Percentiles rank a stretch among this genome's conserved stretches.
phyloP scores from a whole-genome alignment of 108 stramenopile species.

The Pseudonitzschia delicatissima region DNA sequence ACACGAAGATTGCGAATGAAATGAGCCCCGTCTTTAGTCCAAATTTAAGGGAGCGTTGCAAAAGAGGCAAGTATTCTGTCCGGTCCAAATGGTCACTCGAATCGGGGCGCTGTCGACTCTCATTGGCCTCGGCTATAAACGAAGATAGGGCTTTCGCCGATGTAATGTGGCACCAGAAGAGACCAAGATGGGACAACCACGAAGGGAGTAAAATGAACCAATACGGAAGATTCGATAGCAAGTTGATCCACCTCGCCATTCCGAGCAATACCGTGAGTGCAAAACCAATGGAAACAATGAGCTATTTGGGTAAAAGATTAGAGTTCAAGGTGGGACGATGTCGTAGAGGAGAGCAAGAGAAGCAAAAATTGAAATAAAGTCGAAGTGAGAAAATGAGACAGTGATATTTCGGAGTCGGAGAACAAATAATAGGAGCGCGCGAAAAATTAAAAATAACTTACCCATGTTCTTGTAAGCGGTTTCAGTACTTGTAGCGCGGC shows the following conservation, averaged over 20 bases:
- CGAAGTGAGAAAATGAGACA: background rate
- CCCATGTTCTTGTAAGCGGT: constrained; percentile 83
- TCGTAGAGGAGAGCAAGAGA: background rate
- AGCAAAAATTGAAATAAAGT: background rate
- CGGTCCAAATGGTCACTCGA: constrained; percentile 81
- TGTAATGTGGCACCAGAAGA: constrained; percentile 60
- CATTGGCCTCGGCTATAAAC: constrained; percentile 82
- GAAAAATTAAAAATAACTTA: constrained; percentile 27
- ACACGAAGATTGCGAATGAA: constrained; percentile 70
- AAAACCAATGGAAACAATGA: constrained; percentile 77
- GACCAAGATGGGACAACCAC: constrained; percentile 72
- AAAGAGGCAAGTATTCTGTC: constrained; percentile 79
- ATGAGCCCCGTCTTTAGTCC: constrained; percentile 84
- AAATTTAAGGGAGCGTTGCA: constrained; percentile 82
- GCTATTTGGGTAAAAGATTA: constrained; percentile 29
- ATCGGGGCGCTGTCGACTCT: constrained; percentile 74
- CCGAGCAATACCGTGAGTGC: constrained; percentile 63
- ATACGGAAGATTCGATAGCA: constrained; percentile 56
- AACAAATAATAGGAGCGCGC: background rate
- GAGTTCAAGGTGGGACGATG: background rate
- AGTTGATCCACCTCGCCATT: constrained; percentile 62
- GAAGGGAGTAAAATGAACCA: constrained; percentile 78
- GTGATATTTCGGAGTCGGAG: background rate
- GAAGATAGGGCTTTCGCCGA: constrained; percentile 68
- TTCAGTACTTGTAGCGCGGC: constrained; percentile 73